Base-by-base conservation (phyloP, 2,329 filamentous ascomycete species). In the Elsinoe ampelina region DNA sequence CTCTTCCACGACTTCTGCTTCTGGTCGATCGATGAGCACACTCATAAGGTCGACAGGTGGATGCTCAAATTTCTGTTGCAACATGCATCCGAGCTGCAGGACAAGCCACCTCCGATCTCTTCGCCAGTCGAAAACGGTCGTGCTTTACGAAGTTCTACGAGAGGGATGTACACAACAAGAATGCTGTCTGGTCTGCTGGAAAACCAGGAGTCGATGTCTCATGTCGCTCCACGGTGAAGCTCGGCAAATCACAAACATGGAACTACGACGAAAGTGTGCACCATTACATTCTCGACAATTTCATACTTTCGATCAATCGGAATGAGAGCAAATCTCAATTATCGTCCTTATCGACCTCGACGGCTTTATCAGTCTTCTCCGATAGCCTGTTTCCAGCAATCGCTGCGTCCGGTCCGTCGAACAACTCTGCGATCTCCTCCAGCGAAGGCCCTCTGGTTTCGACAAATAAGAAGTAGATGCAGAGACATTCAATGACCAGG, bases 371-470 rank as follows among this genome's bases (percentile, higher is more conserved):
- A 8, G 17, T 39, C 13, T 39, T n/a, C 13, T 19, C 13, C 36
- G 36, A 39, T 5, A n/a, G 5, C 36, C 13, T n/a, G 36, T 19
- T 19, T 39, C 13, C 36, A 5, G 36, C 36, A n/a, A 30, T 30
- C 4, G 26, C 26, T 5, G 36, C 36, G 36, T 19, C 36, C 10
- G 36, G 36, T 8, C 65, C 65, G 48, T 75, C 73, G 57, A 75
- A 75, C 51, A 72, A 66, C 56, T 69, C 71, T 32, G 71, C 72
- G 51, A 75, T 75, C 59, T 76, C 72, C 61, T 76, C 73, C 7
- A 76, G 65, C 17, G 71, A 61, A 48, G 64, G 59, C 17, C 63
- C 62, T 20, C 59, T 58, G 3, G 63, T 65, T 22, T 68, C 64
- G 1, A 63, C 63, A 38, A 66, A 72, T 3, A 68, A 58, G 54